phyloP scores from a whole-genome alignment of 768 basidiomycete species.

The Termitomyces sp. region DNA sequence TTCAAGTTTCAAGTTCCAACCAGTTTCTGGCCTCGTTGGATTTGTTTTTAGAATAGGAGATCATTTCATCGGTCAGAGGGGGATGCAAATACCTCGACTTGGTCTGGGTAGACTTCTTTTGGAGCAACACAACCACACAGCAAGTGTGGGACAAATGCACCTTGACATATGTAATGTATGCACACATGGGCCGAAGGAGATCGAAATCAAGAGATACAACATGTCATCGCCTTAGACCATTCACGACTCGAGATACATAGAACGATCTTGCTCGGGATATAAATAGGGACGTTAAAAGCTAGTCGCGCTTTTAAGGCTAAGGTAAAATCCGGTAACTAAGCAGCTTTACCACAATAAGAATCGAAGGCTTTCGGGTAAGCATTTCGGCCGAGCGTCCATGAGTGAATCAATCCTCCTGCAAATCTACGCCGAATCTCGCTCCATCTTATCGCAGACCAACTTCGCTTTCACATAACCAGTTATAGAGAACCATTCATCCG shows the following conservation, averaged over 20 bases:
- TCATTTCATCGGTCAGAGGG: background rate
- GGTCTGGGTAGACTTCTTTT: background rate
- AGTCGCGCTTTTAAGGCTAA: background rate
- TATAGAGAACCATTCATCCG: background rate
- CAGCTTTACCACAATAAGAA: background rate
- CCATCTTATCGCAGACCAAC: background rate
- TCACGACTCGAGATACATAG: background rate
- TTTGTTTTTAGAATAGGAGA: background rate
- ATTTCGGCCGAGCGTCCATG: background rate
- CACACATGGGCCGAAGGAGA: background rate
- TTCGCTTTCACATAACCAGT: background rate
- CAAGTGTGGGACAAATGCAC: background rate
- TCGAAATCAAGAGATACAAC: background rate
- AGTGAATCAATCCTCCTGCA: background rate
- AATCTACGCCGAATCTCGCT: background rate
- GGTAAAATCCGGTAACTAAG: background rate
- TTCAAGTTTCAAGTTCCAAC: background rate
- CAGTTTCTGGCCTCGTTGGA: background rate
- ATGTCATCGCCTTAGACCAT: background rate
- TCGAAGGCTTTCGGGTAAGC: background rate
- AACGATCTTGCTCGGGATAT: background rate
- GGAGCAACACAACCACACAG: background rate
- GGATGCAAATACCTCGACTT: background rate
- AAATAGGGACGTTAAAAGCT: background rate
- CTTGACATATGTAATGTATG: background rate